Percentiles rank a stretch among this genome's conserved stretches.
Conservation (phyloP, 2,329 filamentous ascomycete genomes). For the Cladosporium velox region DNA sequence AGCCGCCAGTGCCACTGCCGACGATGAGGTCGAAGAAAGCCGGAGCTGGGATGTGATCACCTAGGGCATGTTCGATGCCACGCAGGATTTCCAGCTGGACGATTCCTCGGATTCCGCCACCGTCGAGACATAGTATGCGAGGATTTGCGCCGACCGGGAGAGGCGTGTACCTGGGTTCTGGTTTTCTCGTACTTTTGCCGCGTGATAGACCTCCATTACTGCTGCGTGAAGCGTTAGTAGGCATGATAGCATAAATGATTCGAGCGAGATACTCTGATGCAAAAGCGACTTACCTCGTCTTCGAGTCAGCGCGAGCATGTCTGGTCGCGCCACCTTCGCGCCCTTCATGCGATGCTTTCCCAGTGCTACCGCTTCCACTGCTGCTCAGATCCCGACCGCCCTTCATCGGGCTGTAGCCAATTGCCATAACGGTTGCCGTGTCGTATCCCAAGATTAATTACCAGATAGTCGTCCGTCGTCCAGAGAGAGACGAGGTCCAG, state of each 20-base stretch:
- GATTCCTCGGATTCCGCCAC: conserved; percentile 51
- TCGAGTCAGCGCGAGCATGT: not conserved
- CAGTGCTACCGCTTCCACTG: not conserved
- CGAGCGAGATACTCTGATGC: not conserved
- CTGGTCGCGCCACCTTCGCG: not conserved
- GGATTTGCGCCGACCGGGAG: conserved; percentile 33
- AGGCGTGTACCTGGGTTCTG: conserved; percentile 36
- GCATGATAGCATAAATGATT: no score
- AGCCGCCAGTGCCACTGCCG: conserved; percentile 49
- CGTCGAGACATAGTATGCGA: conserved; percentile 36
- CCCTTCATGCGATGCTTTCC: not conserved
- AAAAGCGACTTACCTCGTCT: not conserved
- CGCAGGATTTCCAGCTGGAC: conserved; percentile 48
- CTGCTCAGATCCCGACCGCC: not conserved
- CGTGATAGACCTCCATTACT: not conserved
- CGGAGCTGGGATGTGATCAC: conserved; percentile 41
- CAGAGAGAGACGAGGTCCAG: not conserved
- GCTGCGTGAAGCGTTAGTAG: not conserved
- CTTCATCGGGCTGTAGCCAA: not conserved
- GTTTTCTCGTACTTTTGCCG: conserved; percentile 35
- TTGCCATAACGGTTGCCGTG: not conserved
- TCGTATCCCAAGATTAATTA: not conserved
- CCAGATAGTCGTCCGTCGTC: not conserved
- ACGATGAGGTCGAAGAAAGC: conserved; percentile 54
- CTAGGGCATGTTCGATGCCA: conserved; percentile 44